A percentile compares a stretch with the other conserved stretches of the same genome.
Evolutionary conservation across 805 yeast genomes (phyloP).

Genomic region (Torulaspora microellipsoides): DNA sequence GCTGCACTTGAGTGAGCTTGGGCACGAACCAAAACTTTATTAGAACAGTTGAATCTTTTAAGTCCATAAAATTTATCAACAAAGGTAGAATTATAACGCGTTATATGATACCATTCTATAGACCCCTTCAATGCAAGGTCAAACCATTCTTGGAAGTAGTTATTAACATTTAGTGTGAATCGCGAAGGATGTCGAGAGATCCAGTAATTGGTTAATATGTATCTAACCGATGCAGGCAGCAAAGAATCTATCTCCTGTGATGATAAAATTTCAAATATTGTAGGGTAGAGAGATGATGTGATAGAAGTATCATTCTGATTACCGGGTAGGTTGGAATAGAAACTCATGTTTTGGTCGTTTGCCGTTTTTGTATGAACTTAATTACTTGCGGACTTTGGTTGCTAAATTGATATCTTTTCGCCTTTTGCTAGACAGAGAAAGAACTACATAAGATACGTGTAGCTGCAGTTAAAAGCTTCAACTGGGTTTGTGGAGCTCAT

Average conservation of each 20-base stretch:
- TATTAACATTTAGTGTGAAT: conserved; percentile 55
- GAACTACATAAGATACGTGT: too few relatives aligned
- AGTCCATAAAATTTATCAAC: conserved; percentile 92
- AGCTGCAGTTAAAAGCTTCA: too few relatives aligned
- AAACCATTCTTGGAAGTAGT: conserved; percentile 65
- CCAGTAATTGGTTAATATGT: conserved; percentile 67
- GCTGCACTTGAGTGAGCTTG: conserved; percentile 9
- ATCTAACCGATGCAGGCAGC: conserved; percentile 77
- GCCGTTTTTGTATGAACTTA: not conserved
- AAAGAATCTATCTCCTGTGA: conserved; percentile 72
- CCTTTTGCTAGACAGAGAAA: too few relatives aligned
- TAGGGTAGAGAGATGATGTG: conserved; percentile 44
- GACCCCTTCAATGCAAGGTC: conserved; percentile 54
- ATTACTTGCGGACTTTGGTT: too few relatives aligned
- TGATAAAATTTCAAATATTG: conserved; percentile 82
- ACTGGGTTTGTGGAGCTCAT: too few relatives aligned
- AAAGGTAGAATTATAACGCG: conserved; percentile 75
- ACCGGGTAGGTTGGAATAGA: conserved; percentile 31
- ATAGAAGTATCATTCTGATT: conserved; percentile 8
- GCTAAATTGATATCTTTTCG: too few relatives aligned
- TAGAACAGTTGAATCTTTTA: conserved; percentile 46
- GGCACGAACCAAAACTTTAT: conserved; percentile 15
- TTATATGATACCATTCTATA: conserved; percentile 67
- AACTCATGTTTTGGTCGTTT: conserved; percentile 23
- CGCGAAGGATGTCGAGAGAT: conserved; percentile 73